Evolutionary conservation across 441 rosid species (phyloP).

Genomic region (Gossypium schwendimanii): DNA sequence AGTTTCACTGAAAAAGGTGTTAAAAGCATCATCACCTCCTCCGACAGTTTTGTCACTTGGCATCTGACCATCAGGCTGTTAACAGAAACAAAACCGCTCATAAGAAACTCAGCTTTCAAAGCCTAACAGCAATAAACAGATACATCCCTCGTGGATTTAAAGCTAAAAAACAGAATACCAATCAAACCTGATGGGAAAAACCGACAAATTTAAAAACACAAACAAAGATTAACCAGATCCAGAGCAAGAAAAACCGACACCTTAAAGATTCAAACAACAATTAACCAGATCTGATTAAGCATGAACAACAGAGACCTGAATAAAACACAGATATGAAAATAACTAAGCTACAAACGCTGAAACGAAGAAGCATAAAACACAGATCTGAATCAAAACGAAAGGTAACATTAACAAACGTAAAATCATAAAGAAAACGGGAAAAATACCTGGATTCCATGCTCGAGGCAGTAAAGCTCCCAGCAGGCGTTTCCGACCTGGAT

Average conservation of each 20-base stretch:
- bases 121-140: not conserved
- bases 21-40: not conserved
- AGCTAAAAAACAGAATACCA: too few relatives aligned
- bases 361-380: not conserved
- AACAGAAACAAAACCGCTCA: not conserved
- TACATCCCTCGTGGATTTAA: too few relatives aligned
- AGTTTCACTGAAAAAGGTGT: not conserved
- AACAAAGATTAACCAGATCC: not conserved
- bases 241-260: not conserved
- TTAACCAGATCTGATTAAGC: not conserved
- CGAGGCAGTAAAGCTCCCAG: not conserved
- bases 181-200: too few relatives aligned
- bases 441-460: not conserved
- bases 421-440: not conserved
- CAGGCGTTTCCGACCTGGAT: not conserved
- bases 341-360: not conserved
- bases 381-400: not conserved
- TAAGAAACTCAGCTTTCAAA: not conserved
- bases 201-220: too few relatives aligned
- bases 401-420: not conserved
- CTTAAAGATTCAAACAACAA: not conserved
- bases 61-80: not conserved
- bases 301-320: not conserved
- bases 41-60: not conserved
- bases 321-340: not conserved